A percentile compares a stretch with the other conserved stretches of the same genome.
phyloP scores from a whole-genome alignment of 2,329 filamentous ascomycete genomes.

The Aspergillus terreus region DNA sequence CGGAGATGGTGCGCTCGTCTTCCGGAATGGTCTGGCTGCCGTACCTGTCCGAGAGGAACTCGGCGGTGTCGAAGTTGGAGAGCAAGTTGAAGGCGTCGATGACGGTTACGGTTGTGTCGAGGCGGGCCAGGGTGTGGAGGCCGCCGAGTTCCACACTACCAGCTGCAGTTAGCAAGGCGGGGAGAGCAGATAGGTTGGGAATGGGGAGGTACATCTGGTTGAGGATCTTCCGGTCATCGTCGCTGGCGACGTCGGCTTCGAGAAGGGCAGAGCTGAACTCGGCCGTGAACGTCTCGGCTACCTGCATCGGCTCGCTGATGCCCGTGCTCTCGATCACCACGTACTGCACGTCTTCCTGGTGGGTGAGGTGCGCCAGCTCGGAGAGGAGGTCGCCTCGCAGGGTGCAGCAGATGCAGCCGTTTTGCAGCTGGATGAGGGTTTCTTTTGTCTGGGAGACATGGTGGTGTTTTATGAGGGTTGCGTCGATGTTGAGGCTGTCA shows the following conservation, averaged over 20 bases:
- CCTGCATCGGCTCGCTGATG: slow-evolving; percentile 70
- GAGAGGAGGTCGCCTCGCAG: slow-evolving; percentile 67
- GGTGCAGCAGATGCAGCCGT: slow-evolving; percentile 74
- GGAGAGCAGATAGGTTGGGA: no score
- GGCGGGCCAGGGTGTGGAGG: slow-evolving; percentile 60
- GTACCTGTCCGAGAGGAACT: slow-evolving; percentile 63
- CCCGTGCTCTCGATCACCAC: slow-evolving; percentile 69
- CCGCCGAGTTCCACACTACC: slow-evolving; percentile 51
- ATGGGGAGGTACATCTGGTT: slow-evolving; percentile 41
- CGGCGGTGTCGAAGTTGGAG: slow-evolving; percentile 66
- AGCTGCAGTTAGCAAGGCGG: no score
- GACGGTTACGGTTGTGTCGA: slow-evolving; percentile 70
- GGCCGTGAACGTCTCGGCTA: slow-evolving; percentile 67
- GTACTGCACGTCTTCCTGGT: slow-evolving; percentile 64
- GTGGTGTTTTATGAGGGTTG: slow-evolving; percentile 57
- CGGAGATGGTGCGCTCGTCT: slow-evolving; percentile 70
- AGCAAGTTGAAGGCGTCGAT: slow-evolving; percentile 71
- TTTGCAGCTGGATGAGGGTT: slow-evolving; percentile 65
- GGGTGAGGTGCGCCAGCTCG: slow-evolving; percentile 63
- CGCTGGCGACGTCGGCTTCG: slow-evolving; percentile 45
- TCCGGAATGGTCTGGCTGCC: slow-evolving; percentile 60
- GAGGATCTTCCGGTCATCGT: slow-evolving; percentile 44
- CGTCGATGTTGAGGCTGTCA: slow-evolving; percentile 61
- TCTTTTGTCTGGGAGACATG: slow-evolving; percentile 58
- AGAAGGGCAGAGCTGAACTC: slow-evolving; percentile 50